Evolutionary conservation across 768 basidiomycete genomes (phyloP).

Genomic region (Russula sp.): DNA sequence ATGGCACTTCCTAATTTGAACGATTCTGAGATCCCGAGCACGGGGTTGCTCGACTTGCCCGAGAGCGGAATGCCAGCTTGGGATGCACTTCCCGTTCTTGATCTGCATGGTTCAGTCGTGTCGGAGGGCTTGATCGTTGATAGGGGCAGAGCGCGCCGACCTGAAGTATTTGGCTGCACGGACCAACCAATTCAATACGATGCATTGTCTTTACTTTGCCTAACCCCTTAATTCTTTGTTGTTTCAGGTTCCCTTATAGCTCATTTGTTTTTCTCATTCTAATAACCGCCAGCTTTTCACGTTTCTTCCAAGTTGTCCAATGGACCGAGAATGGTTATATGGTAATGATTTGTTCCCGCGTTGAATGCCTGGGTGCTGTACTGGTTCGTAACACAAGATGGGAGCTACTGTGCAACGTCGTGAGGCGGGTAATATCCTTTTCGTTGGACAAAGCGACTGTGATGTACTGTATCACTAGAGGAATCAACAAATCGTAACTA

Average conservation of each 20-base stretch:
- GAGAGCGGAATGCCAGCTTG: conserved; percentile 50
- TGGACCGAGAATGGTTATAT: neutral
- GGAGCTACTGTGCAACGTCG: neutral
- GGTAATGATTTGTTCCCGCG: neutral
- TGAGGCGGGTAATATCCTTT: neutral
- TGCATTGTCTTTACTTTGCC: conserved; percentile 33
- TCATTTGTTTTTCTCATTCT: neutral
- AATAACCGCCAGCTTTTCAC: neutral
- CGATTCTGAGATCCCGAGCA: conserved; percentile 30
- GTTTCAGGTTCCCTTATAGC: neutral
- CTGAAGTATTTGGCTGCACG: conserved; percentile 33
- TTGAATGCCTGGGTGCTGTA: neutral
- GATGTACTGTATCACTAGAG: neutral
- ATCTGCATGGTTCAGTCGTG: conserved; percentile 44
- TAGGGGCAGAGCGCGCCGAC: conserved; percentile 37
- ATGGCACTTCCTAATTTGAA: conserved; percentile 47
- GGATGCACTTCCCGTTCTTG: conserved; percentile 61
- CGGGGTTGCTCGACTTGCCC: conserved; percentile 59
- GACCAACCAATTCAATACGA: conserved; percentile 21
- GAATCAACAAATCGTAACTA: neutral
- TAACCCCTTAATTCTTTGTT: conserved; percentile 1
- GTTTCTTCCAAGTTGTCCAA: neutral
- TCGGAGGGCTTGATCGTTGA: conserved; percentile 37
- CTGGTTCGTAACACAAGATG: neutral
- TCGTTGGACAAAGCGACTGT: neutral